Conservation (phyloP, 2,329 filamentous ascomycete species). For the Verruconis gallopava region DNA sequence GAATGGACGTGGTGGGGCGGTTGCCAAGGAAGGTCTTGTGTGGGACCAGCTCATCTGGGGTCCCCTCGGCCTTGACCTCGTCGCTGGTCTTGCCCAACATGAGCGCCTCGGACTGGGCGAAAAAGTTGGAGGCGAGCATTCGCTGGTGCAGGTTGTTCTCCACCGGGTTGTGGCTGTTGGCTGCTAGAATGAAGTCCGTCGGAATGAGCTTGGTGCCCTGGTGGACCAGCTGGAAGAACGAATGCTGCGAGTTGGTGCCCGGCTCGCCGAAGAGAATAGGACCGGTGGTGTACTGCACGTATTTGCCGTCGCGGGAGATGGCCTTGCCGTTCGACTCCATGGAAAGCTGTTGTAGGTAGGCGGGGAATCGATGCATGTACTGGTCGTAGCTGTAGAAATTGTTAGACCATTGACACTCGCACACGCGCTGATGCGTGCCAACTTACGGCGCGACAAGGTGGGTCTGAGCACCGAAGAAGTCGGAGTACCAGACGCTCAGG, state of each 20-base stretch:
- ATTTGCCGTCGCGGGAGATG: constrained; percentile 72
- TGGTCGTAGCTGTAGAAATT: constrained; percentile 81
- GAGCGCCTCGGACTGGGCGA: constrained; percentile 75
- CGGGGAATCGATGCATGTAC: constrained; percentile 97
- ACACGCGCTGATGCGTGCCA: no score
- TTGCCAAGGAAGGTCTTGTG: constrained; percentile 99
- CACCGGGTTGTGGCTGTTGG: constrained; percentile 92
- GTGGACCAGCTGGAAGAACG: constrained; percentile 98
- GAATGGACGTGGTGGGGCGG: constrained; percentile 87
- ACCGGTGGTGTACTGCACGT: constrained; percentile 95
- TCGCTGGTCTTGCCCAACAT: constrained; percentile 85
- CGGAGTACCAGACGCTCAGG: constrained; percentile 94
- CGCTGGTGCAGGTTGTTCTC: constrained; percentile 85
- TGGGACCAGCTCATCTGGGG: constrained; percentile 64
- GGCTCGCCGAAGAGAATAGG: constrained; percentile 95
- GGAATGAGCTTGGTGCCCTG: constrained; percentile 99
- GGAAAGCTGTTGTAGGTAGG: constrained; percentile 95
- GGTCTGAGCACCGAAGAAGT: constrained; percentile 97
- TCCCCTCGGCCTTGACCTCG: constrained; percentile 63
- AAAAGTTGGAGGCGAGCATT: constrained; percentile 88
- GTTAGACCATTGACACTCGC: constrained; percentile 18
- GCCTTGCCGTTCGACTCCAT: constrained; percentile 99
- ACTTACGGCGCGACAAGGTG: constrained; percentile 89
- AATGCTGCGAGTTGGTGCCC: constrained; percentile 98
- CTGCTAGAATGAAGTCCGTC: constrained; percentile 93